Base-by-base conservation (phyloP, 2,329 filamentous ascomycete species). In the Rutstroemia sp. region DNA sequence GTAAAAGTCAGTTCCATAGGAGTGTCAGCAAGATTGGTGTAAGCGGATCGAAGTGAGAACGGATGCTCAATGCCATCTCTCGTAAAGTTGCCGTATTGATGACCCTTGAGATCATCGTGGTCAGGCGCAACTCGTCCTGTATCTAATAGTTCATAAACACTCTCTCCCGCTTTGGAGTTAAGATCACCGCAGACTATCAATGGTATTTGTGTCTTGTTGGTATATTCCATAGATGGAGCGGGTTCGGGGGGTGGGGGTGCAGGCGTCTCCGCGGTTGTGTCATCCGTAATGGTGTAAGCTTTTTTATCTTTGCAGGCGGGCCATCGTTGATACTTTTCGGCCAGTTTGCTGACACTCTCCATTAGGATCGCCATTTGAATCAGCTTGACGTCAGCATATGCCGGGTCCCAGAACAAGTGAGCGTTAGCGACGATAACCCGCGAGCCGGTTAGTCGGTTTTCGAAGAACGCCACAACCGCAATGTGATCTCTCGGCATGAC, bases 401-500 rank as follows among this genome's bases (percentile, higher is more conserved):
- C 85, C 2, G 90, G 89, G 66, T 99, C 92, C 94, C 94, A 99
- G 67, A 90, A 95, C 52, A 97, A 78, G 76, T 99, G 94, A 5
- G 89, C 89, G 68, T 97, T 97, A 63, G 90, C 90, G 38, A 97
- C 84, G 61, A 99, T 95, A 67, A 97, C 76, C 56, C 94, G 86
- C 14, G 90, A 86, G n/a, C 94, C 94, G 0, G 92, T 96, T 59
- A 82, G 76, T 39, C 92, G 84, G 67, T 95, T 96, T 72, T 99
- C 94, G 60, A 99, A 83, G 76, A 97, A 95, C 56, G 88, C 84
- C 48, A 96, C 83, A 48, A 96, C 87, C 16, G 88, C 94, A 71
- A 99, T 96, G 70, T 97, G 92, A 77, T 99, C 94, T 73, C 94
- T 90, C 59, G 92, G 92, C 94, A 96, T 97, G 59, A 99, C 88